These are phyloP conservation scores for Melaleuca alternifolia DNA, from an alignment of 345 rosid genomes.

Conservation along the genomic window DNA sequence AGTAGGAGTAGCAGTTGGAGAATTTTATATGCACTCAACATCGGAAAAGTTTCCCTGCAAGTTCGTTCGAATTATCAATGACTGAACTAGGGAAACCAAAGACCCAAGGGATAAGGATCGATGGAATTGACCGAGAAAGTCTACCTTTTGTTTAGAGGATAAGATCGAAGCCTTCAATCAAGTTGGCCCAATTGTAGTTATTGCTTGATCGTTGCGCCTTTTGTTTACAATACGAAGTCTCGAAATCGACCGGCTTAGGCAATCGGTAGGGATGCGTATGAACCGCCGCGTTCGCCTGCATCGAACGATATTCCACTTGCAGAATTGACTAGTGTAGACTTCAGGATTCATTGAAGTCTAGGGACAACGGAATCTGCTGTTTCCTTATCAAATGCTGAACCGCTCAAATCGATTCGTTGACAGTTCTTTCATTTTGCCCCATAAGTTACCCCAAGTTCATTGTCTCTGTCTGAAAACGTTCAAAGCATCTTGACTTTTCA, in stretches of 20 bases:
- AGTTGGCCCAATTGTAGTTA: not conserved
- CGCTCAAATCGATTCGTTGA: not conserved
- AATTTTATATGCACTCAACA: not conserved
- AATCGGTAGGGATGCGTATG: not conserved
- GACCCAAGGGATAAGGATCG: not conserved
- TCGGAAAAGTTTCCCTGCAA: not conserved
- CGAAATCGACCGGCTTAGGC: not conserved
- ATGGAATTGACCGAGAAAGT: not conserved
- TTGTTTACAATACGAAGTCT: not conserved
- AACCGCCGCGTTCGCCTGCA: not conserved
- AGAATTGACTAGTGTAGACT: not conserved
- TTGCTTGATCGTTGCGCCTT: not conserved
- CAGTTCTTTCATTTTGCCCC: not conserved
- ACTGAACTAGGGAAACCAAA: not conserved
- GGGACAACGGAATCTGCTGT: not conserved
- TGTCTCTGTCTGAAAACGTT: not conserved
- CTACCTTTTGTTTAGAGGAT: not conserved
- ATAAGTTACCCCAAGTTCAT: not conserved
- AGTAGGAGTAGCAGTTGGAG: not conserved
- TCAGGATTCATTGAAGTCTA: too few relatives aligned
- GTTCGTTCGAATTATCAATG: not conserved
- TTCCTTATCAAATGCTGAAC: not conserved
- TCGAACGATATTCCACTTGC: too few relatives aligned
- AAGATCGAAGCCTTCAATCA: not conserved
- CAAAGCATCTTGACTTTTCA: not conserved